Evolutionary conservation across 495 filamentous ascomycete genomes (phyloP).

Genomic region (Corynascus novoguineensis): DNA sequence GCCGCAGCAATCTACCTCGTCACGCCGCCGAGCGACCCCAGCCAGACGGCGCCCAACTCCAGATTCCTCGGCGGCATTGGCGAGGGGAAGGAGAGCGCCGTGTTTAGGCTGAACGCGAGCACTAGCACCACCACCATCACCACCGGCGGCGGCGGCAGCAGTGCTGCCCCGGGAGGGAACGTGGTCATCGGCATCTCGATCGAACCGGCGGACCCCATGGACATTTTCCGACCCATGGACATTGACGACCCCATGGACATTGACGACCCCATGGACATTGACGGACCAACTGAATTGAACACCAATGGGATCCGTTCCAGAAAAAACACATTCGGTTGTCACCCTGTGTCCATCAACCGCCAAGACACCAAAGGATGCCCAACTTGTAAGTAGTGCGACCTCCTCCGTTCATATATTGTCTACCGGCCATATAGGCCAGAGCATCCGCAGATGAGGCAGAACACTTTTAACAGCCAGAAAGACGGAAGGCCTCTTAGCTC

Average conservation of each 20-base stretch:
- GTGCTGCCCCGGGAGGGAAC: neutral
- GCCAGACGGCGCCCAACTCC: slow-evolving; percentile 48
- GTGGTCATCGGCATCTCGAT: slow-evolving; percentile 76
- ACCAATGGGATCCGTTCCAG: slow-evolving; percentile 6
- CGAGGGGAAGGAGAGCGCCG: slow-evolving; percentile 78
- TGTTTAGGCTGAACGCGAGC: slow-evolving; percentile 72
- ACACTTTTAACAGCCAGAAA: slow-evolving; percentile 10
- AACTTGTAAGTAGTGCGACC: slow-evolving; percentile 10
- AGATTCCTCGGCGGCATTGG: slow-evolving; percentile 82
- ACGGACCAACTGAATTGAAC: slow-evolving; percentile 4
- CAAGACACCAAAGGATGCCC: slow-evolving; percentile 6
- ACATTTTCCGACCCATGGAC: neutral
- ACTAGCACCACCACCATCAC: neutral
- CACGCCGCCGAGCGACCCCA: slow-evolving; percentile 25
- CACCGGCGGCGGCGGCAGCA: no score
- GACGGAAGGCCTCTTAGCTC: slow-evolving; percentile 8
- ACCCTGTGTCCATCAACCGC: slow-evolving; percentile 5
- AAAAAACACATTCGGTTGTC: slow-evolving; percentile 8
- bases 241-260: slow-evolving; percentile 11
- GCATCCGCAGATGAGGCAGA: slow-evolving; percentile 2
- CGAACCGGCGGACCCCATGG: slow-evolving; percentile 46
- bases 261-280: slow-evolving; percentile 15
- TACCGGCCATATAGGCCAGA: neutral
- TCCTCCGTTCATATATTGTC: slow-evolving; percentile 10
- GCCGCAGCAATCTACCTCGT: slow-evolving; percentile 87